Evolutionary conservation across 2,329 filamentous ascomycete genomes (phyloP), one percentile per base, ranked within the genome.

Genomic region (Calonectria honghensis): DNA sequence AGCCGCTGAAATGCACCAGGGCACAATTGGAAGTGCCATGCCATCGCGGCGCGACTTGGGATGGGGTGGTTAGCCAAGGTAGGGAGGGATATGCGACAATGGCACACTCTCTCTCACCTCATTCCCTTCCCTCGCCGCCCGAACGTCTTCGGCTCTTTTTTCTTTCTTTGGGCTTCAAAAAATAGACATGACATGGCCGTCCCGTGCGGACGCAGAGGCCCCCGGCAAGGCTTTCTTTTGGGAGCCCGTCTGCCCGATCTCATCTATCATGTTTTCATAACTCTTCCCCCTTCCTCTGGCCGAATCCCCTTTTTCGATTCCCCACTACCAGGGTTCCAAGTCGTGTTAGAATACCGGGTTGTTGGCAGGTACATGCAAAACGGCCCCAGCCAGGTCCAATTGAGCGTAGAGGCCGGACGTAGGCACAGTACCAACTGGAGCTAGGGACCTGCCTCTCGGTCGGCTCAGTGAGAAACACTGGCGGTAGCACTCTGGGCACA

Each of bases 1-100:
- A 68, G n/a, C 52, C 50, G 54, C 54, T 63, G 39, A 48, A 70
- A 50, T 63, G 54, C 31, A 57, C 32, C 41, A 68, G 29, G 39
- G 52, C 54, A 59, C 66, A 68, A 68, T 39, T 48, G 37, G 51
- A 68, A 68, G 66, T 54, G 67, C 52, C 54, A 51, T 54, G 39
- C 67, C 54, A 61, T 70, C 32, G 57, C 54, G 52, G 67, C 67
- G 67, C 57, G 67, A 61, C 57, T 27, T 24, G 35, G 35, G 13
- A 39, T 41, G 24, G 57, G 57, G 37, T 24, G 57, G 57, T 63
- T 63, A 63, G 57, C 57, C 57, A 63, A 70, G 52, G 67, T 63
- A 70, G 67, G 67, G 54, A 61, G 31, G 37, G 67, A 63, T 24
- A 48, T 48, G 45, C 31, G 20, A 50, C 54, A 45, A 59, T 37